Evolutionary conservation across 495 filamentous ascomycete genomes (phyloP).

Genomic region (Trypethelium eluteriae): DNA sequence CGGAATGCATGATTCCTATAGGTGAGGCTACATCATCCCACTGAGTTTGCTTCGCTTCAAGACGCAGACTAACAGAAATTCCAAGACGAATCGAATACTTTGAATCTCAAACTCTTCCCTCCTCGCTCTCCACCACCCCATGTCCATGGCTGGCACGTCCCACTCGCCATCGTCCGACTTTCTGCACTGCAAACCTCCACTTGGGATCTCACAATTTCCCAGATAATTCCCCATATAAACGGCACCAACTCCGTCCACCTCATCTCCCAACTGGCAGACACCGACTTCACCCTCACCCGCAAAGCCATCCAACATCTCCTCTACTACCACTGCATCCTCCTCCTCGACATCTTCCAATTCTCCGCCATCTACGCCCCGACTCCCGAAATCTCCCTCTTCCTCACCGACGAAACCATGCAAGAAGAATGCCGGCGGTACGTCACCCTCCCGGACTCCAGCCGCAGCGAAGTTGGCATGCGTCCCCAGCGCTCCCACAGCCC

Average conservation of each 20-base stretch:
- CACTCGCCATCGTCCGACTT: conserved; percentile 77
- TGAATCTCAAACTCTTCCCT: conserved; percentile 94
- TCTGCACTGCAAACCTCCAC: conserved; percentile 67
- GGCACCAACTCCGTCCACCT: conserved; percentile 79
- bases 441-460: conserved; percentile 31
- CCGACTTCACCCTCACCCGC: conserved; percentile 72
- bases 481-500: conserved; percentile 15
- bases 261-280: conserved; percentile 75
- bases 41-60: neutral
- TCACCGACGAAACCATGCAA: conserved; percentile 61
- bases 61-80: neutral
- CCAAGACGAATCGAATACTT: conserved; percentile 80
- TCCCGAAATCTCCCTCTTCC: conserved; percentile 61
- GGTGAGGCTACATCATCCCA: conserved; percentile 43
- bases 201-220: conserved; percentile 76
- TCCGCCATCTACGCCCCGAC: conserved; percentile 82
- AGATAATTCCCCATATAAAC: conserved; percentile 75
- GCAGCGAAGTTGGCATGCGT: conserved; percentile 27
- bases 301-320: conserved; percentile 80
- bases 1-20: conserved; percentile 95
- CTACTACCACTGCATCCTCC: conserved; percentile 78
- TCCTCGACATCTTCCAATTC: conserved; percentile 92
- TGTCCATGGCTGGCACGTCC: conserved; percentile 81
- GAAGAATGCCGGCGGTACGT: conserved; percentile 84
- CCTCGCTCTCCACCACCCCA: conserved; percentile 67